phyloP scores from a whole-genome alignment of 257 asterid species.

The Ballota nigra region DNA sequence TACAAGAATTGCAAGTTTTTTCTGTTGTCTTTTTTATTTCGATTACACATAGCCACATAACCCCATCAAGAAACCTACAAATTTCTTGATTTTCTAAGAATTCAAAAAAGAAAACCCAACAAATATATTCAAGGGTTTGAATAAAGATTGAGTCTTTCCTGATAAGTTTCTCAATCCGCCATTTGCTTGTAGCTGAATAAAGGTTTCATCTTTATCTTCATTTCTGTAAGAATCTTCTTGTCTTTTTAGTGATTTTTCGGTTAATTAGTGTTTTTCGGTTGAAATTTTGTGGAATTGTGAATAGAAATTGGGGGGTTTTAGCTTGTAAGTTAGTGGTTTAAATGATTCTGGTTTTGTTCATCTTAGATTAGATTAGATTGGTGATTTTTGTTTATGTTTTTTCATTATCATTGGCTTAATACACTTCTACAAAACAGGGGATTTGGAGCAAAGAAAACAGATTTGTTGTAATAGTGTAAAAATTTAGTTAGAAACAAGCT shows the following conservation, averaged over 20 bases:
- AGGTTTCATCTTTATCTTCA: slow-evolving; percentile 31
- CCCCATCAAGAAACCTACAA: slow-evolving; percentile 25
- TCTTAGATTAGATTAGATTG: slow-evolving; percentile 17
- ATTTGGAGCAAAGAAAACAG: slow-evolving; percentile 20
- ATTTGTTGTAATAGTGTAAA: slow-evolving; percentile 1
- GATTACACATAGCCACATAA: slow-evolving; percentile 32
- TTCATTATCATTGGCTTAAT: background rate
- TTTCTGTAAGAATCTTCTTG: slow-evolving; percentile 4
- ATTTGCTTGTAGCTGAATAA: slow-evolving; percentile 37
- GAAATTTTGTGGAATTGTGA: slow-evolving; percentile 19
- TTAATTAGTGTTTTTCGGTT: slow-evolving; percentile 13
- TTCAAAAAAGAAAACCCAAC: slow-evolving; percentile 21
- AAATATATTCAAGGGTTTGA: slow-evolving; percentile 31
- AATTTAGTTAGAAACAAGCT: slow-evolving; percentile 23
- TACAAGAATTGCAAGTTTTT: slow-evolving; percentile 13
- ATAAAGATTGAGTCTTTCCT: slow-evolving; percentile 39
- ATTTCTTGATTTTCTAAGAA: slow-evolving; percentile 28
- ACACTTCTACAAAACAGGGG: background rate
- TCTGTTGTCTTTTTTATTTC: slow-evolving; percentile 28
- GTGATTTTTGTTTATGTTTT: background rate
- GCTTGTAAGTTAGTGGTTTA: background rate
- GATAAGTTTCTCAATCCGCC: slow-evolving; percentile 35
- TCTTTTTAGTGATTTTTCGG: slow-evolving; percentile 3
- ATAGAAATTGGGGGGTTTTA: background rate
- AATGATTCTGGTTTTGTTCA: background rate